Base-by-base conservation (phyloP, 768 basidiomycete species). In the Lentinula boryana region DNA sequence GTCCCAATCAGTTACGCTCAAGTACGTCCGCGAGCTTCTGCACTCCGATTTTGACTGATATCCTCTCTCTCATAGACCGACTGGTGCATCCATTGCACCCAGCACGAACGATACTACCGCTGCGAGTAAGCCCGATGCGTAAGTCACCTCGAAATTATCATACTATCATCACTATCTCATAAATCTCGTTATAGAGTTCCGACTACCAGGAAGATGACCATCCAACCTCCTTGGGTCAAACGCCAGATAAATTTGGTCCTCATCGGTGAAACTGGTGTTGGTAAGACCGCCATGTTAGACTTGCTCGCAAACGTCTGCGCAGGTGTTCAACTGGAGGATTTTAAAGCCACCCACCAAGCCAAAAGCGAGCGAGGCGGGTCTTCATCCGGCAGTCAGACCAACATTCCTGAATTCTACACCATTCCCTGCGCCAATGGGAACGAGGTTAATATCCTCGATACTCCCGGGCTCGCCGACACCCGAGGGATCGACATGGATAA, bases 391-490 rank as follows among this genome's bases (percentile, higher is more conserved):
- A 48, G 46, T 48, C 46, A 48, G 46, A 48, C 46, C 46, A 48
- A 48, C 21, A 8, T 18, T 8, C 46, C 46, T 18, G 18, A 21
- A 4, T 23, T 53, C 35, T 48, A 48, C 46, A 48, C 6, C 46
- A 48, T 48, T 12, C 18, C 46, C 18, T 48, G 46, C 12, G 46
- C 46, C 9, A 23, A 48, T 8, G 46, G 46, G 8, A 18, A 33
- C 31, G 56, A 36, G 16, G 36, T 70, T 27, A 59, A 58, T 31
- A 62, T 71, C 57, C 66, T 71, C 16, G 71, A 72, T 60, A 72
- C 70, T 12, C 71, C 71, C 40, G 71, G 71, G 10, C 64, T 72
- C 21, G 66, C 64, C 6, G 70, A 72, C 54, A 71, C 71, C 10
- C 68, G 71, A 27, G 71, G 71, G 32, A 51, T 67, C 7, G 62